These are phyloP conservation scores for Penicillium mononematosum DNA, from an alignment of 495 filamentous ascomycete species.

Conservation along the genomic window DNA sequence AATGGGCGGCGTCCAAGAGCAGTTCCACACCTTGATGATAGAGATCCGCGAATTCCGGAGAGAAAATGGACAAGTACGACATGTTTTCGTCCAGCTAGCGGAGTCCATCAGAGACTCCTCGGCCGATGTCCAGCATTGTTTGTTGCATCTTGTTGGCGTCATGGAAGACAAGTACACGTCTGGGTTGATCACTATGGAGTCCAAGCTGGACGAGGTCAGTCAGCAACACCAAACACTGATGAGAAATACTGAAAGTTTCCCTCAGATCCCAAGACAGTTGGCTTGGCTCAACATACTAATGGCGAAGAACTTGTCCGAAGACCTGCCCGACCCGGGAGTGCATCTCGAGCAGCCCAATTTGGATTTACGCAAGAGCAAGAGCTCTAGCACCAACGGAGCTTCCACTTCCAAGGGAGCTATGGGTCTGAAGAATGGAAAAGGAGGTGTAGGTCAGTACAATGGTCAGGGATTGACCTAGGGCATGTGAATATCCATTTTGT, in stretches of 20 bases:
- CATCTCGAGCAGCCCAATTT: neutral
- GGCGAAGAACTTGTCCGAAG: neutral
- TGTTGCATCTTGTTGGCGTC: neutral
- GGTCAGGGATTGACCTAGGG: neutral
- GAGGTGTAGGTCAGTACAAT: neutral
- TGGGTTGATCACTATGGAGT: neutral
- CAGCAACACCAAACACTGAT: neutral
- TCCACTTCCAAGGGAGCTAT: neutral
- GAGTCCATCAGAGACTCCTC: neutral
- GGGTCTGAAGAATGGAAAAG: neutral
- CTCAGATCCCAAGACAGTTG: neutral
- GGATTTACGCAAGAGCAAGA: neutral
- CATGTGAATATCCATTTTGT: neutral
- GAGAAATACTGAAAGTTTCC: neutral
- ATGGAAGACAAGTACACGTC: conserved; percentile 3
- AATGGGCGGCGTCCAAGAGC: neutral
- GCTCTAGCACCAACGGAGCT: neutral
- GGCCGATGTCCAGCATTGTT: neutral
- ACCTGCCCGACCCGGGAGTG: neutral
- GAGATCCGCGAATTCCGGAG: neutral
- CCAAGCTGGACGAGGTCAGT: conserved; percentile 3
- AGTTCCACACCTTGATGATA: neutral
- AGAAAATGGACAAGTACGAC: neutral
- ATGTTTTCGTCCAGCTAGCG: neutral
- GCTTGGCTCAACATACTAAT: neutral